Evolutionary conservation across 192 early-diverging fungal genomes (phyloP), one percentile per base, ranked within the genome.

Genomic region (Coemansia sp.): DNA sequence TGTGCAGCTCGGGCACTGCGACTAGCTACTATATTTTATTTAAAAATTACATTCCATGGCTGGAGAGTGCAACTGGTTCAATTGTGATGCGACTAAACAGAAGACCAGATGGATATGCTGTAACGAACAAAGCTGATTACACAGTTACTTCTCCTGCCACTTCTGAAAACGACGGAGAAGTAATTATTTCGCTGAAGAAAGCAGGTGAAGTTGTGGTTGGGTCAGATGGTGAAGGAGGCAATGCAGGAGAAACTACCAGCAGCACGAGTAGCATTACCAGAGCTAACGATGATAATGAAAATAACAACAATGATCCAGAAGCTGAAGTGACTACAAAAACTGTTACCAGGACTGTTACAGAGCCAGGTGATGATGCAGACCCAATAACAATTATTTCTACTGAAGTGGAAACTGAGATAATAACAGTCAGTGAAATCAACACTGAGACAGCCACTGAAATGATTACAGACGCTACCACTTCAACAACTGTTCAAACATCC

Each of bases 11-110:
- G 5, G 54, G 18, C 5, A 26, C 53, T 7, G 29, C 32, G 3
- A 54, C 19, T 29, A 54, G 12, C 53, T 54, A 54, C 27, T 54
- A 26, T 18, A 54, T 54, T 54, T 29, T 54, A 29, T 54, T 54
- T 18, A 54, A 54, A 54, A 64, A 64, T 38, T 64, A 55, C 32
- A 64, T 64, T 29, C 62, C 62, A 5, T 64, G 62, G 62, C 39
- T 27, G 1, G 54, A 54, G 4, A 18, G 43, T n/a, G 54, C 19
- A 23, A 45, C 41, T n/a, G 23, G 50, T 19, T 16, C 23, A 2
- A 26, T 13, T 16, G 53, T 23, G 22, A 38, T 38, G 20, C 20
- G 19, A 24, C 37, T 16, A 11, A 20, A 20, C 22, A 38, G 19
- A 5, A 45, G 53, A 10, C 22, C 16, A 16, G 16, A 52, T 6